Evolutionary conservation across 805 yeast species (phyloP).

Genomic region (Candida boleticola): DNA sequence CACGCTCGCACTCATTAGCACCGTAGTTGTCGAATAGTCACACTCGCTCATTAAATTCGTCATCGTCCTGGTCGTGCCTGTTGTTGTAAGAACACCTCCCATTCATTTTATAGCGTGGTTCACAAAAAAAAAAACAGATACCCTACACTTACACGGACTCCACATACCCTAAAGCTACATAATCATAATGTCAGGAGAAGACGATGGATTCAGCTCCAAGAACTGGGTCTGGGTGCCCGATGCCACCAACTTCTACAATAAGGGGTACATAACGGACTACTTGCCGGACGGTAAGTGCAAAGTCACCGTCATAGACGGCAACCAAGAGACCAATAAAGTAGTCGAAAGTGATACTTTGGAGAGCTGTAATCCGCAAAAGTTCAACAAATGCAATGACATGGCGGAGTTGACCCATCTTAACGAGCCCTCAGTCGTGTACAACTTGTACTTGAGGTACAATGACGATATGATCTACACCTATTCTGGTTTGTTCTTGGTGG

Average conservation of each 20-base stretch:
- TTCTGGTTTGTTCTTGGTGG: constrained; percentile 92
- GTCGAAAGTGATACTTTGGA: constrained; percentile 46
- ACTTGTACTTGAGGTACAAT: constrained; percentile 70
- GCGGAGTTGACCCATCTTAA: constrained; percentile 92
- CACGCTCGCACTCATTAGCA: too few species aligned
- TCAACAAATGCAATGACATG: constrained; percentile 90
- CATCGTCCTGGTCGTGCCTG: too few species aligned
- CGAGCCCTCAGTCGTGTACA: constrained; percentile 93
- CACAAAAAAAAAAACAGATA: too few species aligned
- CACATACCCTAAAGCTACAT: neutral
- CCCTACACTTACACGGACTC: neutral
- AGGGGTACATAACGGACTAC: constrained; percentile 56
- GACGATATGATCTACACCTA: constrained; percentile 86
- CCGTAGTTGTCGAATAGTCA: too few species aligned
- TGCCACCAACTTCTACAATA: constrained; percentile 49
- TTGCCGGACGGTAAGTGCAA: constrained; percentile 32
- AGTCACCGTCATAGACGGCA: constrained; percentile 37
- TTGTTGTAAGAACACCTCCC: too few species aligned
- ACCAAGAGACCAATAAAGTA: constrained; percentile 41
- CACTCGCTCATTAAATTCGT: too few species aligned
- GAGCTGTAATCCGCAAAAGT: constrained; percentile 83
- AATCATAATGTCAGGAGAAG: constrained; percentile 16
- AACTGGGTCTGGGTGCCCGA: constrained; percentile 82
- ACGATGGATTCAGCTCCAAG: constrained; percentile 39
- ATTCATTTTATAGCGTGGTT: too few species aligned